Percentiles rank a stretch among this genome's conserved stretches.
Evolutionary conservation across 495 filamentous ascomycete species (phyloP).

Genomic region (Penicillium roqueforti): DNA sequence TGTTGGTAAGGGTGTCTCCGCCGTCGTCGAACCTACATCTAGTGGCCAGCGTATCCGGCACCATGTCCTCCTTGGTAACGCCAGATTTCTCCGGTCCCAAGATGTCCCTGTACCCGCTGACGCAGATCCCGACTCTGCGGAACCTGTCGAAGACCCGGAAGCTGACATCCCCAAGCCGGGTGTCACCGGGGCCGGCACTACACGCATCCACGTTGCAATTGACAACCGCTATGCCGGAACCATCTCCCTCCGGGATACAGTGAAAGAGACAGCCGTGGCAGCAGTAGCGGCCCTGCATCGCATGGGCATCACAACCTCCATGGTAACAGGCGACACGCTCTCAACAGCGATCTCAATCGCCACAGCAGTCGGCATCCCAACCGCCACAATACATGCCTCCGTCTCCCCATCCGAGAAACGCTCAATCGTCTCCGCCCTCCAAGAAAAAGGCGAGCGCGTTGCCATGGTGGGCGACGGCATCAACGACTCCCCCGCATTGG

Average conservation of each 20-base stretch:
- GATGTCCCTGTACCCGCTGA: slow-evolving; percentile 61
- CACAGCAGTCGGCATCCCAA: slow-evolving; percentile 72
- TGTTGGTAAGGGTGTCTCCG: slow-evolving; percentile 82
- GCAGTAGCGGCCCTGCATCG: slow-evolving; percentile 76
- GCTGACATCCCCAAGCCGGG: slow-evolving; percentile 18
- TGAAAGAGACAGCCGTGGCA: slow-evolving; percentile 83
- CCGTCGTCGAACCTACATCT: slow-evolving; percentile 71
- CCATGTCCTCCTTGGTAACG: slow-evolving; percentile 78
- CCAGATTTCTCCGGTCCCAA: slow-evolving; percentile 65
- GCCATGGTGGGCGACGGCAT: slow-evolving; percentile 99
- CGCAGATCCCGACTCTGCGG: slow-evolving; percentile 45
- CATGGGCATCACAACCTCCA: slow-evolving; percentile 79
- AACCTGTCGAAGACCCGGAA: slow-evolving; percentile 18
- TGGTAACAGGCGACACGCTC: slow-evolving; percentile 90
- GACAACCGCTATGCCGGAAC: slow-evolving; percentile 73
- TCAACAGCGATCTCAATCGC: slow-evolving; percentile 81
- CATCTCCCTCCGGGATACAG: slow-evolving; percentile 78
- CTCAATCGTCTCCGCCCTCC: slow-evolving; percentile 70
- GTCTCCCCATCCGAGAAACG: slow-evolving; percentile 87
- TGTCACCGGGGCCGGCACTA: slow-evolving; percentile 58
- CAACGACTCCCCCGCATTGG: slow-evolving; percentile 95
- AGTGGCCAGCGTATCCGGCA: slow-evolving; percentile 63
- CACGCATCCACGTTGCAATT: slow-evolving; percentile 88
- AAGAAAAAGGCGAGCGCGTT: slow-evolving; percentile 67
- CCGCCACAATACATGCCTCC: slow-evolving; percentile 69